Base-by-base conservation (phyloP, 352 stramenopile genomes). In the Pythium dissimile region DNA sequence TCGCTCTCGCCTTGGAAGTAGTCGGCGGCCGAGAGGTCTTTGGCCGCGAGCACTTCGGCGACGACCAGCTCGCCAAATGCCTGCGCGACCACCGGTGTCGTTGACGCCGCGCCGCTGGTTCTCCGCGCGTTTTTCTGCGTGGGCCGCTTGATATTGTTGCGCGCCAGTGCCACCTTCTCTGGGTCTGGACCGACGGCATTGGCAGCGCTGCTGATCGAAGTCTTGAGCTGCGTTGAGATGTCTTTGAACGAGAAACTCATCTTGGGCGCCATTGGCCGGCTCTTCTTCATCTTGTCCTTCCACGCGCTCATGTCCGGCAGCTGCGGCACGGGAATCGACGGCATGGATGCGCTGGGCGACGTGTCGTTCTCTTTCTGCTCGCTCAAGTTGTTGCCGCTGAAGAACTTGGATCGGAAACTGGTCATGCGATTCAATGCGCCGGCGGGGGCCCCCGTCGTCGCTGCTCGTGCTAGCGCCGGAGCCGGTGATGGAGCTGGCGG, bases 11-110 rank as follows among this genome's bases (percentile, higher is more conserved):
- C 65, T 43, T 80, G 67, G 28, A 73, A 67, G 20, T 63, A 73
- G 28, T 86, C 63, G 31, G 59, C 76, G 8, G 69, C 53, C 4
- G 54, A 42, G 21, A 91, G 71, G 7, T 84, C 75, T 15, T 69
- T 72, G 5, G 71, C 76, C 21, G 80, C 75, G 30, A 91, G 43
- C 3, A 91, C 59, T 42, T 91, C 81, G 21, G 81, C 77, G 12
- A 91, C 66, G 13, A 91, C 51, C 39, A 91, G 50, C 38, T 91
- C 78, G 9, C 81, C 81, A 45, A 87, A 91, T 24, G 75, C 72
- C 59, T 63, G 79, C 16, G 24, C 6, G 3, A 20, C 23, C 11
- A 11, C 16, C 13, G 38, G 28, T n/a, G 30, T 24, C 2, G 42
- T 12, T 5, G 35, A 13, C 7, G 48, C 23, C 3, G 28, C 30